Evolutionary conservation across 208 protist genomes (phyloP), one percentile per base, ranked within the genome.

Genomic region (Acanthamoeba healyi): DNA sequence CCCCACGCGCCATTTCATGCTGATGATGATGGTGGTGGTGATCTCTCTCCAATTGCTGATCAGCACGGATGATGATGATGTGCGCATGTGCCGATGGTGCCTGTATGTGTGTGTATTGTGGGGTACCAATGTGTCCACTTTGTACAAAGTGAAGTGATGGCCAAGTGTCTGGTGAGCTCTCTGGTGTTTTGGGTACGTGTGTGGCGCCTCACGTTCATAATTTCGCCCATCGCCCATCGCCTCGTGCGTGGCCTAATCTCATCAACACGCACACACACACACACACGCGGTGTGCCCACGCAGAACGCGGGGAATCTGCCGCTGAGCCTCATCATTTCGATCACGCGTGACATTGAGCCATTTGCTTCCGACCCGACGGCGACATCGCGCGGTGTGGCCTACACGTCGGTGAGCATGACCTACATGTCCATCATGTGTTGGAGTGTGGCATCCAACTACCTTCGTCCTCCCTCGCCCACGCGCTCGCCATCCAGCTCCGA

Each of bases 381-480:
- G 17, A 56, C 81, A 2, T 56, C 81, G 38, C n/a, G 81, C 17
- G 81, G 81, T 7, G 42, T 82, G 17, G 72, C 72, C 72, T 82
- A 82, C 42, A 51, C 72, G 22, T 82, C 72, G 72, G 44, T 82
- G 6, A n/a, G 19, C 24, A 54, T 82, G 36, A 82, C 72, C 36
- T 51, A 54, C 24, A 10, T 82, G 32, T 82, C 72, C 22, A n/a
- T 82, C 42, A 42, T 82, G 36, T 26, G 15, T 14, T 82, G 72
- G 72, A 82, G 72, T 26, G 42, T 82, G 72, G 72, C 40, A 26
- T 82, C 40, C 42, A 82, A 82, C 72, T 82, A 82, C 72, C 72
- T 82, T 15, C 36, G 72, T 2, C 72, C 72, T 12, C 4, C 24
- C 24, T 1, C 72, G 3, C 72, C 72, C 0, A 2, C 42, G 72